Percentiles rank a stretch among this genome's conserved stretches.
These are phyloP conservation scores for Rubia tinctorum DNA, from an alignment of 305 asterid species.

Conservation along the genomic window DNA sequence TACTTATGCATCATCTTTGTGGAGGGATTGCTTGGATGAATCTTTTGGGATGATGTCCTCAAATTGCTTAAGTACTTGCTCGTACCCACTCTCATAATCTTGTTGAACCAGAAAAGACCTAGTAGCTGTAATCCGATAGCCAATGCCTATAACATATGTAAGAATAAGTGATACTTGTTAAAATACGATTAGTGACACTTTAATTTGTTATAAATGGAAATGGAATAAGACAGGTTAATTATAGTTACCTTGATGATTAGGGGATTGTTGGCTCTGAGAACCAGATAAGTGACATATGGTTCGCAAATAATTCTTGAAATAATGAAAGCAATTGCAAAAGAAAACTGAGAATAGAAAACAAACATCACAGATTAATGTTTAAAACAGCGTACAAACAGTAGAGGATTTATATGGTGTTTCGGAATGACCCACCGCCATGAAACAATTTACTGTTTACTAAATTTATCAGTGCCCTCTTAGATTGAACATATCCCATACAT, in stretches of 20 bases:
- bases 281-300: constrained; percentile 64
- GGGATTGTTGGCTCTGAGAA: constrained; percentile 66
- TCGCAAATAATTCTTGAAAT: constrained; percentile 78
- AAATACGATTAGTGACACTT: not conserved
- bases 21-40: constrained; percentile 16
- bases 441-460: no score
- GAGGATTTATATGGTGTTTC: no score
- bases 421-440: no score
- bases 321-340: constrained; percentile 62
- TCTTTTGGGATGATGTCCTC: constrained; percentile 4
- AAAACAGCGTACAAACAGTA: no score
- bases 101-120: constrained; percentile 84
- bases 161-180: not conserved
- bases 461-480: no score
- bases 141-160: constrained; percentile 46
- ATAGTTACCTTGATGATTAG: not conserved
- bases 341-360: constrained; percentile 37
- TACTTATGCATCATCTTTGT: not conserved
- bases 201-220: not conserved
- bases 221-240: no score
- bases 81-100: constrained; percentile 61
- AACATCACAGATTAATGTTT: not conserved
- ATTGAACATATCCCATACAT: no score
- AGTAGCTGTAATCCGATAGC: constrained; percentile 73
- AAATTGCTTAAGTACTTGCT: constrained; percentile 44